Conservation (phyloP, 495 filamentous ascomycete genomes). For the Cairneyella variabilis region DNA sequence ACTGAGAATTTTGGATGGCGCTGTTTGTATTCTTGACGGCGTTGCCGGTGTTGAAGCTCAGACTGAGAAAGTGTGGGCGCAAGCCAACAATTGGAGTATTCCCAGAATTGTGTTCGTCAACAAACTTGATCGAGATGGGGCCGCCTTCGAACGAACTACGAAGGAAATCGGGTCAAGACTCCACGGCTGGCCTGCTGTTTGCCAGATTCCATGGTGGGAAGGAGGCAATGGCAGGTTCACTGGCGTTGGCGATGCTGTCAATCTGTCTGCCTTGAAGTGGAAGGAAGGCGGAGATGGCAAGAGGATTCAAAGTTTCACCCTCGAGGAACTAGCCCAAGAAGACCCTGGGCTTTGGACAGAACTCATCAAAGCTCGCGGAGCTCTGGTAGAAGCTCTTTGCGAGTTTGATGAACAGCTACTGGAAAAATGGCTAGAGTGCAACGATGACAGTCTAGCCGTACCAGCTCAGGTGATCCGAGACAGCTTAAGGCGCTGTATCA, state of each 20-base stretch:
- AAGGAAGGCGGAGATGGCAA: slow-evolving; percentile 65
- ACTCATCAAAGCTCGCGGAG: slow-evolving; percentile 68
- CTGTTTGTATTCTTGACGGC: slow-evolving; percentile 92
- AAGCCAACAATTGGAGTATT: slow-evolving; percentile 80
- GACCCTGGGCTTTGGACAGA: slow-evolving; percentile 54
- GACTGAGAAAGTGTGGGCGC: slow-evolving; percentile 95
- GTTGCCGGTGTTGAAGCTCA: slow-evolving; percentile 98
- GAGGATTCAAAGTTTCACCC: slow-evolving; percentile 43
- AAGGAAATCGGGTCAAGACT: slow-evolving; percentile 79
- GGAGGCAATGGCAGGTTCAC: slow-evolving; percentile 66
- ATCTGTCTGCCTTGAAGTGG: slow-evolving; percentile 46
- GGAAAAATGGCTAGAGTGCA: slow-evolving; percentile 72
- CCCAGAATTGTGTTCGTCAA: slow-evolving; percentile 89
- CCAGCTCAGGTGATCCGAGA: slow-evolving; percentile 59
- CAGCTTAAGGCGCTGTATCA: slow-evolving; percentile 69
- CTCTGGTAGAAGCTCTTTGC: slow-evolving; percentile 76
- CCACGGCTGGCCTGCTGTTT: slow-evolving; percentile 81
- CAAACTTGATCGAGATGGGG: slow-evolving; percentile 93
- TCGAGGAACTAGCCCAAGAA: slow-evolving; percentile 47
- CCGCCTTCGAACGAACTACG: slow-evolving; percentile 82
- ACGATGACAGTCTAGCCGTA: slow-evolving; percentile 68
- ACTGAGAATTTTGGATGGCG: slow-evolving; percentile 88
- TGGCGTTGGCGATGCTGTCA: slow-evolving; percentile 80
- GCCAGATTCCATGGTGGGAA: slow-evolving; percentile 92
- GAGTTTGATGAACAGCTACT: slow-evolving; percentile 85